Conservation (phyloP, 139 green algal species). For the Tetraselmis chui region DNA sequence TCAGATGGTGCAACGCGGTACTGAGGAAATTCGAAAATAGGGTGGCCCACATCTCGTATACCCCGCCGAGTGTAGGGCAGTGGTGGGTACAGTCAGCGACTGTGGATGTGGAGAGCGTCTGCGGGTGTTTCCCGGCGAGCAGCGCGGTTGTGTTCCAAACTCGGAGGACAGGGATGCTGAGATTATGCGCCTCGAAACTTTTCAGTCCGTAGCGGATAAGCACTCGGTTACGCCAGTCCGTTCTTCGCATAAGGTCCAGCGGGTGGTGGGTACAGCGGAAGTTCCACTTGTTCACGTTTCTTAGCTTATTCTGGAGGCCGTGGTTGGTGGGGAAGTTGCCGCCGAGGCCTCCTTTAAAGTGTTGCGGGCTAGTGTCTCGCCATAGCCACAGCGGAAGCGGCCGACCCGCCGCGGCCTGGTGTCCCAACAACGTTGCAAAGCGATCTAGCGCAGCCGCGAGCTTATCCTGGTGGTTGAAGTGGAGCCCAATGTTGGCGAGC, state of each 20-base stretch:
- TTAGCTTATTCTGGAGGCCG: background rate
- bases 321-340: background rate
- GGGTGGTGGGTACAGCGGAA: background rate
- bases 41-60: background rate
- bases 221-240: background rate
- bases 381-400: background rate
- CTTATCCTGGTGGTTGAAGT: background rate
- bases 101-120: background rate
- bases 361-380: background rate
- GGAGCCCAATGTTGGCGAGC: background rate
- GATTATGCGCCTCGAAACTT: background rate
- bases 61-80: background rate
- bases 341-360: background rate
- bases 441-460: background rate
- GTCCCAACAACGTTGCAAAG: background rate
- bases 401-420: background rate
- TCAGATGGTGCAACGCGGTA: background rate
- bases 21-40: background rate
- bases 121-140: background rate
- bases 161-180: background rate
- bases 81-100: background rate
- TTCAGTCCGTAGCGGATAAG: background rate
- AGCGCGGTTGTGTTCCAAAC: background rate
- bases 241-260: background rate
- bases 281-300: background rate